These are phyloP conservation scores for Canariomyces notabilis DNA, from an alignment of 2,329 filamentous ascomycete genomes.

Conservation along the genomic window DNA sequence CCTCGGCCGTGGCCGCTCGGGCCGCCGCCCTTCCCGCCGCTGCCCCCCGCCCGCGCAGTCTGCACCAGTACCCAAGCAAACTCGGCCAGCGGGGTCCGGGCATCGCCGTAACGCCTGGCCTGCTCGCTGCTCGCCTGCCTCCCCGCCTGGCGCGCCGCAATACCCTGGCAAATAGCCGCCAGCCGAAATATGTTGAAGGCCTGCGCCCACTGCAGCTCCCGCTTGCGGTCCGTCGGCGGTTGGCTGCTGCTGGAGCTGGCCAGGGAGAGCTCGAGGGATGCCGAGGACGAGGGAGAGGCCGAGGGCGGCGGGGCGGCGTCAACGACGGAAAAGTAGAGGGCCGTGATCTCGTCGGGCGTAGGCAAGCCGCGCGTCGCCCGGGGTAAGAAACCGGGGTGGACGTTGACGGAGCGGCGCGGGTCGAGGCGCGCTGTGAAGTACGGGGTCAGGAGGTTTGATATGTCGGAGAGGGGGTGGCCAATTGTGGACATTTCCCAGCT, in stretches of 20 bases:
- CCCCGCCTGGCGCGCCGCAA: constrained; percentile 78
- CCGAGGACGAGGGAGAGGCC: constrained; percentile 2
- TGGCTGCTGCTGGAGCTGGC: constrained; percentile 35
- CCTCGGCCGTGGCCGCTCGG: neutral
- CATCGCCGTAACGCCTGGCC: constrained; percentile 66
- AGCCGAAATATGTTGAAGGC: constrained; percentile 59
- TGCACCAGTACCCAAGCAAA: constrained; percentile 72
- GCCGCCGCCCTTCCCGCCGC: neutral
- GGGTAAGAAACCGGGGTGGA: constrained; percentile 52
- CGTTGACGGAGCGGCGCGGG: constrained; percentile 25
- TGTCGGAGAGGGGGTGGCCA: constrained; percentile 89
- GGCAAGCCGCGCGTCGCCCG: constrained; percentile 57
- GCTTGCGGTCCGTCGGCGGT: constrained; percentile 16
- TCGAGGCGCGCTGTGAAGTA: constrained; percentile 37
- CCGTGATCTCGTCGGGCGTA: constrained; percentile 29
- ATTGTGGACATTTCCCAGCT: constrained; percentile 97
- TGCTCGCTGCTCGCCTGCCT: constrained; percentile 85
- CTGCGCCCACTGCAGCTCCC: constrained; percentile 57
- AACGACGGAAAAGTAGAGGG: constrained; percentile 40
- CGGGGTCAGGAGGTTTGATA: constrained; percentile 69
- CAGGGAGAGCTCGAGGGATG: constrained; percentile 19
- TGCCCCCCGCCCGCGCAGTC: constrained; percentile 27
- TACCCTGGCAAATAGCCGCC: constrained; percentile 72
- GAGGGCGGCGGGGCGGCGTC: constrained; percentile 15
- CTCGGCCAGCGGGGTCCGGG: constrained; percentile 68